phyloP scores from a whole-genome alignment of 1,139 yeast species.

The Wickerhamiella pararugosa region DNA sequence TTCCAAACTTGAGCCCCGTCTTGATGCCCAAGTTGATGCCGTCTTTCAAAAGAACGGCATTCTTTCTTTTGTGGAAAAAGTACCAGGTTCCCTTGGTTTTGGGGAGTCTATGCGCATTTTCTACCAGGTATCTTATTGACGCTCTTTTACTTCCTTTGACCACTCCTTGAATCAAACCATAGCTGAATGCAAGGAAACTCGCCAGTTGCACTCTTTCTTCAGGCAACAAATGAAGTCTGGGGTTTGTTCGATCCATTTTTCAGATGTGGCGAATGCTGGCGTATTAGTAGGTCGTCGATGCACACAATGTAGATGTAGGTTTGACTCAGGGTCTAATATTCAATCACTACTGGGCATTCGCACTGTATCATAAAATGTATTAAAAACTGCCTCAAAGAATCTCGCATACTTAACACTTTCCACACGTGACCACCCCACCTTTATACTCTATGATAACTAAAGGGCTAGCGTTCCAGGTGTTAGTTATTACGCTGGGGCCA shows the following conservation, averaged over 20 bases:
- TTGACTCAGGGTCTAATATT: too few species aligned
- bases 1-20: conserved; percentile 28
- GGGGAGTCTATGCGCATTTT: conserved; percentile 73
- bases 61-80: conserved; percentile 72
- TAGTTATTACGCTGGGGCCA: conserved; percentile 51
- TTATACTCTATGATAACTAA: not conserved
- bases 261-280: too few species aligned
- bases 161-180: conserved; percentile 53
- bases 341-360: too few species aligned
- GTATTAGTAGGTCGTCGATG: too few species aligned
- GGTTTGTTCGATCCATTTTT: too few species aligned
- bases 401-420: too few species aligned
- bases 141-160: conserved; percentile 43
- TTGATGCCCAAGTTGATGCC: conserved; percentile 17
- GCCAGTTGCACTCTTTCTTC: too few species aligned
- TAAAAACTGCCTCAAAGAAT: too few species aligned
- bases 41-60: conserved; percentile 48
- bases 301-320: too few species aligned
- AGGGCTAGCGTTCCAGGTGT: conserved; percentile 12
- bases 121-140: conserved; percentile 53
- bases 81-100: conserved; percentile 76
- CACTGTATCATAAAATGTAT: too few species aligned
- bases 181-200: conserved; percentile 13
- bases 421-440: too few species aligned
- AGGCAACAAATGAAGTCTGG: too few species aligned